A percentile compares a stretch with the other conserved stretches of the same genome.
Evolutionary conservation across 331 rosid genomes (phyloP).

Genomic region (Erythrophleum ivorense): DNA sequence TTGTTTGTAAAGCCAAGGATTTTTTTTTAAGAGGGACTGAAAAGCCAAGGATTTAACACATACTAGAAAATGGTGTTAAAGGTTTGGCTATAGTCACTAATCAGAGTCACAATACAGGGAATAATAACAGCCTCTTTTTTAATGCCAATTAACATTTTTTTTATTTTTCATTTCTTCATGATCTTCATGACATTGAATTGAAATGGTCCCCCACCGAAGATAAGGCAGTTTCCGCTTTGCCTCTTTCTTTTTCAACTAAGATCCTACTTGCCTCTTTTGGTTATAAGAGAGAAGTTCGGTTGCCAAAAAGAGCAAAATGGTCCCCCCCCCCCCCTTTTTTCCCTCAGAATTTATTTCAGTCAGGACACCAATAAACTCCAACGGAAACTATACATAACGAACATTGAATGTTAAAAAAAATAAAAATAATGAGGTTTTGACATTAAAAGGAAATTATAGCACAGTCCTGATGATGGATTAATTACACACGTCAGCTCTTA

Average conservation of each 20-base stretch:
- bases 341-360: not conserved
- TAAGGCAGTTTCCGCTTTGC: not conserved
- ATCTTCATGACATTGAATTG: not conserved
- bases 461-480: not conserved
- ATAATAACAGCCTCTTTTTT: not conserved
- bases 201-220: constrained; percentile 14
- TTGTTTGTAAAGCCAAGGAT: constrained; percentile 1
- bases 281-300: not conserved
- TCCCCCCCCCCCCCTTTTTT: not conserved
- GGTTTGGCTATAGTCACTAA: not conserved
- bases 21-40: too few species aligned
- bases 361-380: not conserved
- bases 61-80: not conserved
- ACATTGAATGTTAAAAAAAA: not conserved
- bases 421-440: not conserved
- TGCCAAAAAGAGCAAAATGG: not conserved
- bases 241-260: not conserved
- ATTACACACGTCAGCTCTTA: not conserved
- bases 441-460: not conserved
- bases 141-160: not conserved
- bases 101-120: not conserved
- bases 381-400: not conserved
- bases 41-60: not conserved
- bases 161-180: not conserved
- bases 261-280: constrained; percentile 10